Evolutionary conservation across 2,329 filamentous ascomycete species (phyloP), one percentile per base, ranked within the genome.

Genomic region (Cercospora sp.): DNA sequence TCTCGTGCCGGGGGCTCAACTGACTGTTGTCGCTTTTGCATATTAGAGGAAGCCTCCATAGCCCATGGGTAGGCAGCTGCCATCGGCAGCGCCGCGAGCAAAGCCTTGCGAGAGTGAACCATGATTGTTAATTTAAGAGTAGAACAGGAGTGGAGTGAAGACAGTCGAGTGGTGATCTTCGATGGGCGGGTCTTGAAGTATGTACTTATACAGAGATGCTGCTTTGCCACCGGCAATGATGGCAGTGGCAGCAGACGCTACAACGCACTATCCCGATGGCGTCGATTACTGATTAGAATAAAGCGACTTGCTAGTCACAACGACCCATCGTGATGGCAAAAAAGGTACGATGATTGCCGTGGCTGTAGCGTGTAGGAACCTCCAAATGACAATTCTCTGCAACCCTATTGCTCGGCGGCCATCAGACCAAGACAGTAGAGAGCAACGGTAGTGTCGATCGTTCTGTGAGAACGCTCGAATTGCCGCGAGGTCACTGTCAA

Each of bases 1-100:
- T 68, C 26, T 48, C 66, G 36, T 61, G 63, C 4, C 3, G 36
- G 23, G 5, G 66, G 62, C 26, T 68, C 62, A 2, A 33, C 33
- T 9, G 30, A 31, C 5, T 55, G 13, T 55, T 55, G 48, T 18
- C 63, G 62, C 66, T 65, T 62, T 16, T 51, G 28, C 13, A 64
- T 33, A 3, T 59, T 18, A 13, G 42, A 23, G 13, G 30, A 61
- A 18, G 62, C 57, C 16, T 68, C 61, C 66, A 68, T 65, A 10
- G 62, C 66, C 62, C 62, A 64, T 23, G 62, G 66, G 9, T 64
- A 68, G 31, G 66, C 66, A 60, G 62, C 55, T 42, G 58, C 62
- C 20, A 65, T 23, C 23, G 66, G 62, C 66, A 68, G 63, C n/a
- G 66, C 66, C 36, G 60, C 26, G 8, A 67, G 60, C 20, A 66